phyloP scores from a whole-genome alignment of 2,329 filamentous ascomycete species.

The Tolypocladium amazonense region DNA sequence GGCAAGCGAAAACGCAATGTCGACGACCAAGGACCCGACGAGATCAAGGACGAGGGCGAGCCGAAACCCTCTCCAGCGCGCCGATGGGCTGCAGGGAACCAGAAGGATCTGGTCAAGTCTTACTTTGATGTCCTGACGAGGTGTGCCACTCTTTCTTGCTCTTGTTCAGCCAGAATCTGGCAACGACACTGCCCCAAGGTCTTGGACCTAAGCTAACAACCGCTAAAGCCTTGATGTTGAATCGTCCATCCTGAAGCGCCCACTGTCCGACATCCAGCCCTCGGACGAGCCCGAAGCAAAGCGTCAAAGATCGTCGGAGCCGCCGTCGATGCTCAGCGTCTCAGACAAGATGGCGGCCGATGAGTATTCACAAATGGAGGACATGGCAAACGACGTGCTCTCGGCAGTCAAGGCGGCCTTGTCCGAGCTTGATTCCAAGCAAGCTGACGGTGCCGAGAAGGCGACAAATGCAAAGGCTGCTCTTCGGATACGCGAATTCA shows the following conservation, averaged over 20 bases:
- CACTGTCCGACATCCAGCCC: conserved; percentile 31
- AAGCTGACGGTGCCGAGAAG: conserved; percentile 17
- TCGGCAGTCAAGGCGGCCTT: conserved; percentile 35
- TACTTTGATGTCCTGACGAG: conserved; percentile 26
- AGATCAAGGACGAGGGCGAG: conserved; percentile 15
- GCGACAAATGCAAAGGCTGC: conserved; percentile 23
- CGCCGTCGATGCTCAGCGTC: conserved; percentile 30
- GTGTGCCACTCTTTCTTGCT: conserved; percentile 16
- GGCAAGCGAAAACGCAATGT: conserved; percentile 51
- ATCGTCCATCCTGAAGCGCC: conserved; percentile 44
- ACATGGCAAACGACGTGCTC: conserved; percentile 50
- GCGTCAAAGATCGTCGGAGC: conserved; percentile 45
- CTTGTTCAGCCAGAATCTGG: neutral
- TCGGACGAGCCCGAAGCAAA: conserved; percentile 46
- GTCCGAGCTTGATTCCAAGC: conserved; percentile 29
- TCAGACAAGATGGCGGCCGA: conserved; percentile 41
- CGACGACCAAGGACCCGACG: conserved; percentile 25
- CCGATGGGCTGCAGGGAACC: conserved; percentile 15
- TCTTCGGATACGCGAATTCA: conserved; percentile 44
- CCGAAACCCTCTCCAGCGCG: conserved; percentile 11
- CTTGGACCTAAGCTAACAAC: conserved; percentile 15
- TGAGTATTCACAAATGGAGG: conserved; percentile 50
- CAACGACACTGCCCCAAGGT: neutral
- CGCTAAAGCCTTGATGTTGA: conserved; percentile 39
- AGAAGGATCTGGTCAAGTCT: conserved; percentile 25